Percentiles rank a stretch among this genome's conserved stretches.
Evolutionary conservation across 768 basidiomycete species (phyloP).

Genomic region (Exsudoporus frostii): DNA sequence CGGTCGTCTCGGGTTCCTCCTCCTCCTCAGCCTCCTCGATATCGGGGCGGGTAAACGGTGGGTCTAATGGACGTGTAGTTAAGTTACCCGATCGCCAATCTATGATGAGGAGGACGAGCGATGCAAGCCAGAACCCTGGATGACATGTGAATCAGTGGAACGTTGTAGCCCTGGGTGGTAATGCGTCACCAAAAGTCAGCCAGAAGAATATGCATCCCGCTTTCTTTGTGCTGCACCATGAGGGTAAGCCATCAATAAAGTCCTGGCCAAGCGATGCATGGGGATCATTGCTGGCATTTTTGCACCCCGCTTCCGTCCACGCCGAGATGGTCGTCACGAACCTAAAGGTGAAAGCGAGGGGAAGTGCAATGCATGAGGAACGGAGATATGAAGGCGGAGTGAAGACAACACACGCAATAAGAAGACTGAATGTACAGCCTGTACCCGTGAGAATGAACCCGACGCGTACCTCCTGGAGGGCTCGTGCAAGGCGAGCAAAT

Average conservation of each 20-base stretch:
- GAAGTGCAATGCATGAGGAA: constrained; percentile 14
- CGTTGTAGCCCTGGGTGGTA: background rate
- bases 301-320: constrained; percentile 89
- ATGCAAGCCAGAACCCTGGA: constrained; percentile 72
- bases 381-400: background rate
- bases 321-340: constrained; percentile 79
- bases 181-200: constrained; percentile 62
- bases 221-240: constrained; percentile 93
- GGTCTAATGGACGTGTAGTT: constrained; percentile 53
- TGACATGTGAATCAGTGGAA: constrained; percentile 7
- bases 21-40: constrained; percentile 49
- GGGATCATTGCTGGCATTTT: constrained; percentile 79
- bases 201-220: constrained; percentile 89
- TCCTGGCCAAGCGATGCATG: constrained; percentile 62
- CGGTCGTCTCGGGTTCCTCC: constrained; percentile 47
- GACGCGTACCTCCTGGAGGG: constrained; percentile 79
- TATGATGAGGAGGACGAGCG: constrained; percentile 60
- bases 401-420: constrained; percentile 65
- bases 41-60: constrained; percentile 69
- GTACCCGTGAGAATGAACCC: constrained; percentile 76
- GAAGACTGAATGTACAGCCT: constrained; percentile 61
- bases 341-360: constrained; percentile 33
- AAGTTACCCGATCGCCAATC: constrained; percentile 76
- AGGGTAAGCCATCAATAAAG: constrained; percentile 64
- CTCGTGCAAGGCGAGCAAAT: constrained; percentile 70